A percentile compares a stretch with the other conserved stretches of the same genome.
Evolutionary conservation across 2,329 filamentous ascomycete species (phyloP).

Genomic region (Microascus cirrosus): DNA sequence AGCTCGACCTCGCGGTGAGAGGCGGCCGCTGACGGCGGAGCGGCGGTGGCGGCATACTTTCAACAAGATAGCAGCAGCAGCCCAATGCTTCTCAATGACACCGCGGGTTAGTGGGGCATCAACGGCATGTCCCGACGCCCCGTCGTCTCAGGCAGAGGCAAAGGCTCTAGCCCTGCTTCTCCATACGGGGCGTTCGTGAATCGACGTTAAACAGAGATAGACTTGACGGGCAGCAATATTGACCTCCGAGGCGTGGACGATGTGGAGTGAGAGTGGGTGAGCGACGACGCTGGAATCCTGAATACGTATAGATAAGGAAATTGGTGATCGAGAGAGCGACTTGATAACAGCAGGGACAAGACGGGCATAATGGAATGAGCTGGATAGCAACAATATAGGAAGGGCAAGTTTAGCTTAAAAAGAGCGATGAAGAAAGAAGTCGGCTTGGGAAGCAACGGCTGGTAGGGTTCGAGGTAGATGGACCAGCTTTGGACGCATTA

Average conservation of each 20-base stretch:
- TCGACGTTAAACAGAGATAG: background rate
- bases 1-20: conserved; percentile 20
- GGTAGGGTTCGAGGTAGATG: background rate
- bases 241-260: background rate
- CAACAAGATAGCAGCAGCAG: background rate
- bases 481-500: background rate
- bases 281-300: background rate
- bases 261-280: background rate
- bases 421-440: background rate
- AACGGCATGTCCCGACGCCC: background rate
- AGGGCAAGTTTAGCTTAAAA: background rate
- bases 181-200: background rate
- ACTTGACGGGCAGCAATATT: background rate
- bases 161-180: background rate
- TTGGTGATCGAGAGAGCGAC: background rate
- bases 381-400: background rate
- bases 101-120: background rate
- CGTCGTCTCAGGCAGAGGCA: background rate
- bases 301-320: background rate
- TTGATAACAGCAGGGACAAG: background rate
- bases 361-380: background rate
- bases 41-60: conserved; percentile 9
- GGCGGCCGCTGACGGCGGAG: conserved; percentile 19
- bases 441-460: background rate
- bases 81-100: background rate